phyloP scores from a whole-genome alignment of 164 flowering plant species.

The Piper betle region DNA sequence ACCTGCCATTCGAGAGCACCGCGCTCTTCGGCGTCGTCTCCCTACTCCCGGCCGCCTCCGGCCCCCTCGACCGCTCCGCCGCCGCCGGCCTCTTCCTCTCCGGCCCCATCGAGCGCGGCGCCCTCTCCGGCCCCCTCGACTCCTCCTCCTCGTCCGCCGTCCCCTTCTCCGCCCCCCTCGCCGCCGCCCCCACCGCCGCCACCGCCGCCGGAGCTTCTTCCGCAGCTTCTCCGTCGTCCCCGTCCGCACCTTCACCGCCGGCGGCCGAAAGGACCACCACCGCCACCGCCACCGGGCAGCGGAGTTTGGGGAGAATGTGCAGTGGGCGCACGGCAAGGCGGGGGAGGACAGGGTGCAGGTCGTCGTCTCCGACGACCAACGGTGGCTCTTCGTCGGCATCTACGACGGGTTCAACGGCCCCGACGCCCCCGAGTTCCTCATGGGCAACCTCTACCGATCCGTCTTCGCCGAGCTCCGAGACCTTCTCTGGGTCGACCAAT shows the following conservation, averaged over 20 bases:
- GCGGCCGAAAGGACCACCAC: slow-evolving; percentile 28
- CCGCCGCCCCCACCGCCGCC: slow-evolving; percentile 75
- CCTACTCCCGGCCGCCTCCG: slow-evolving; percentile 42
- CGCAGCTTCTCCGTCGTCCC: slow-evolving; percentile 78
- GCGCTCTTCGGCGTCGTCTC: slow-evolving; percentile 71
- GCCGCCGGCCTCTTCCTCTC: slow-evolving; percentile 71
- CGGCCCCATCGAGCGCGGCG: slow-evolving; percentile 87
- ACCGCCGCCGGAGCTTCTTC: slow-evolving; percentile 11
- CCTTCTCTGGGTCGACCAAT: slow-evolving; percentile 61
- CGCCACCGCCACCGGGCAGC: neutral
- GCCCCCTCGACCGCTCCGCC: slow-evolving; percentile 8
- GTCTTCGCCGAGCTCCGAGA: slow-evolving; percentile 77
- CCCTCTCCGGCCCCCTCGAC: slow-evolving; percentile 78
- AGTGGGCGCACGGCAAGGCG: slow-evolving; percentile 98
- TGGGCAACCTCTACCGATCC: slow-evolving; percentile 84
- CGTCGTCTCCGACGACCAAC: slow-evolving; percentile 91
- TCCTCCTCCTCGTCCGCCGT: slow-evolving; percentile 14
- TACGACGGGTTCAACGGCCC: slow-evolving; percentile 99
- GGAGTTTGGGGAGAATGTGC: slow-evolving; percentile 40
- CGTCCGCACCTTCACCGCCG: slow-evolving; percentile 54
- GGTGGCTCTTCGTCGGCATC: slow-evolving; percentile 96
- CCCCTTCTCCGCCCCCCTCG: slow-evolving; percentile 28
- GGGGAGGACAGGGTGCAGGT: slow-evolving; percentile 99
- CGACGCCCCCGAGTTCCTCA: slow-evolving; percentile 94
- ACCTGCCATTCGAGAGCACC: slow-evolving; percentile 71